These are phyloP conservation scores for Vitis hybrid DNA, from an alignment of 177 flowering plant species.

Conservation along the genomic window DNA sequence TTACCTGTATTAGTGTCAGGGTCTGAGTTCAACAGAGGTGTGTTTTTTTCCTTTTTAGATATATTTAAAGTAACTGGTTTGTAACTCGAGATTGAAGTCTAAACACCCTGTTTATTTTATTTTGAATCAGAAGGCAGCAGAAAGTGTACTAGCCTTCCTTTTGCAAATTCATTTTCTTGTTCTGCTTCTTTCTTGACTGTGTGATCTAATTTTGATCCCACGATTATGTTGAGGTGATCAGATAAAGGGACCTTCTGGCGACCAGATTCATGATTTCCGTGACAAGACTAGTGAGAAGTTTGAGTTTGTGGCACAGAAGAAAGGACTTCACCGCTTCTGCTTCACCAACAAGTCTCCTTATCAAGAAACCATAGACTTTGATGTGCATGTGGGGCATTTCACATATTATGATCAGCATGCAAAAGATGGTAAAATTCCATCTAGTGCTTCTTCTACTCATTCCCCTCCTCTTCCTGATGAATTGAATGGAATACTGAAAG, in stretches of 20 bases:
- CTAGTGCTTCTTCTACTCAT: not conserved
- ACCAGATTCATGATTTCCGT: conserved; percentile 35
- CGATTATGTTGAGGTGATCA: conserved; percentile 7
- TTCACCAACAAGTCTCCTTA: conserved; percentile 49
- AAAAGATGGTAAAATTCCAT: conserved; percentile 32
- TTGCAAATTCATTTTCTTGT: too few species aligned
- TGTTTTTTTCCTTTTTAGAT: too few species aligned
- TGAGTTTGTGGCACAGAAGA: conserved; percentile 32
- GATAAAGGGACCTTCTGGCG: conserved; percentile 39
- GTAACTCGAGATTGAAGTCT: too few species aligned
- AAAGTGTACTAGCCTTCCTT: too few species aligned
- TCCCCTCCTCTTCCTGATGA: not conserved
- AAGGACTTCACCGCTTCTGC: conserved; percentile 41
- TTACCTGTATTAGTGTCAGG: too few species aligned
- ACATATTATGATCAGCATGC: conserved; percentile 32
- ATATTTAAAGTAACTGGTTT: too few species aligned
- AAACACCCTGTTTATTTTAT: too few species aligned
- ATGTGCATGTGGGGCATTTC: conserved; percentile 33
- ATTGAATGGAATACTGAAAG: not conserved
- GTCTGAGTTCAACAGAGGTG: too few species aligned
- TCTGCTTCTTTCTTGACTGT: not conserved
- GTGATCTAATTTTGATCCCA: not conserved
- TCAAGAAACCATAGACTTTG: conserved; percentile 41
- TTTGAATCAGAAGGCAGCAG: too few species aligned
- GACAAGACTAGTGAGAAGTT: conserved; percentile 36